Percentiles rank a stretch among this genome's conserved stretches.
Conservation (phyloP, 306 rosid species). For the Glycine latifolia region DNA sequence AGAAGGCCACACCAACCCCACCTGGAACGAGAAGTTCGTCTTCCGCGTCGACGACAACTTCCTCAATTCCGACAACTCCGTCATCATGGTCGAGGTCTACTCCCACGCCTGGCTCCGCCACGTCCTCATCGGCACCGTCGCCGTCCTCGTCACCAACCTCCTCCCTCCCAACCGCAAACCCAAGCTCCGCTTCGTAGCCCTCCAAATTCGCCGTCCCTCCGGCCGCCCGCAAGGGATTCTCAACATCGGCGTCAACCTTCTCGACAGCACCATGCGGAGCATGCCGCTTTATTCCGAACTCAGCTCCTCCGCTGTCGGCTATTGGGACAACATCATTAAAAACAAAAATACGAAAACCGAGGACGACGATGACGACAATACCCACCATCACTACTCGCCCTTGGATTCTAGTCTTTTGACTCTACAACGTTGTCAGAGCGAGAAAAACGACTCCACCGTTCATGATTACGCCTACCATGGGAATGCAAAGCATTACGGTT, state of each 20-base stretch:
- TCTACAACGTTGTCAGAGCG: conserved; percentile 55
- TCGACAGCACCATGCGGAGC: conserved; percentile 69
- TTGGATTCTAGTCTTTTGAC: conserved; percentile 15
- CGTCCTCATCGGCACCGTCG: conserved; percentile 64
- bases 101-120: conserved; percentile 61
- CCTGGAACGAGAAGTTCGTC: conserved; percentile 86
- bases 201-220: conserved; percentile 77
- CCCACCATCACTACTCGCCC: neutral
- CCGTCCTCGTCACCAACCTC: conserved; percentile 54
- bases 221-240: conserved; percentile 83
- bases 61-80: conserved; percentile 50
- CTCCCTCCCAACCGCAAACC: conserved; percentile 54
- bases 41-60: conserved; percentile 66
- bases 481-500: too few species aligned
- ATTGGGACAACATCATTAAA: conserved; percentile 35
- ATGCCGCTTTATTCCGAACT: conserved; percentile 76
- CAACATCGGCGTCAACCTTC: conserved; percentile 60
- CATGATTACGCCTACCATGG: conserved; percentile 12
- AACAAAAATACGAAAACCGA: neutral
- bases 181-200: conserved; percentile 58
- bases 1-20: conserved; percentile 65
- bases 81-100: conserved; percentile 68
- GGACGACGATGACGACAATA: too few species aligned
- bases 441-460: conserved; percentile 46
- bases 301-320: conserved; percentile 57